These are phyloP conservation scores for Steccherinum ochraceum DNA, from an alignment of 768 basidiomycete species.

Conservation along the genomic window DNA sequence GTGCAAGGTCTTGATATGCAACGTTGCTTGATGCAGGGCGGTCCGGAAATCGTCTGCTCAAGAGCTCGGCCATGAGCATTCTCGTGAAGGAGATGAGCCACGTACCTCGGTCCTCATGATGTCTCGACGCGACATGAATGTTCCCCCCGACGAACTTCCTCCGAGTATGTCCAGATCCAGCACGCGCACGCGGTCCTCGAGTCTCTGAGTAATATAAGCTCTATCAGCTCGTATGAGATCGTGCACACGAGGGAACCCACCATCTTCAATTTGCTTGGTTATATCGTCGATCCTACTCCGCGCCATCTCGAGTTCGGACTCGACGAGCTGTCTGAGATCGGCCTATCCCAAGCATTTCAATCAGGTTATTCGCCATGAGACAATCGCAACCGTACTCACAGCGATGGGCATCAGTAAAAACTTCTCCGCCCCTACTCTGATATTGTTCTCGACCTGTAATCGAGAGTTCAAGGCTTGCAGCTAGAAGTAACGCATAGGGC, in stretches of 20 bases:
- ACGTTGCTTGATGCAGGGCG: constrained; percentile 57
- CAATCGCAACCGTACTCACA: constrained; percentile 26
- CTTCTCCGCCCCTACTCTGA: constrained; percentile 91
- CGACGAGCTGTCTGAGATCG: constrained; percentile 62
- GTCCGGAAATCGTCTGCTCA: constrained; percentile 68
- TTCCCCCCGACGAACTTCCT: constrained; percentile 13
- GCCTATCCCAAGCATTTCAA: constrained; percentile 34
- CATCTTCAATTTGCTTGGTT: constrained; percentile 42
- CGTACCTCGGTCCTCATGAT: constrained; percentile 17
- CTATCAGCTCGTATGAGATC: not conserved
- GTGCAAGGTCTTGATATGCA: constrained; percentile 50
- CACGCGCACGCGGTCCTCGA: constrained; percentile 10
- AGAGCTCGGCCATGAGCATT: not conserved
- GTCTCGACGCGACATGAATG: not conserved
- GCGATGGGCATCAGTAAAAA: constrained; percentile 63
- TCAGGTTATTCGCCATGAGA: not conserved
- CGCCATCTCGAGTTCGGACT: constrained; percentile 72
- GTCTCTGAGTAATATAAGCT: constrained; percentile 10
- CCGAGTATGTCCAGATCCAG: constrained; percentile 6
- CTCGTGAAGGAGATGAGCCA: not conserved
- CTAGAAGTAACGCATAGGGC: constrained; percentile 20
- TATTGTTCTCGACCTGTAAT: constrained; percentile 70
- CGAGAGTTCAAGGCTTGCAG: constrained; percentile 61
- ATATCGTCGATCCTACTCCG: constrained; percentile 67
- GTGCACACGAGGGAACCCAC: not conserved